Percentiles rank a stretch among this genome's conserved stretches.
Evolutionary conservation across 768 basidiomycete species (phyloP).

Genomic region (Mycena rebaudengoi): DNA sequence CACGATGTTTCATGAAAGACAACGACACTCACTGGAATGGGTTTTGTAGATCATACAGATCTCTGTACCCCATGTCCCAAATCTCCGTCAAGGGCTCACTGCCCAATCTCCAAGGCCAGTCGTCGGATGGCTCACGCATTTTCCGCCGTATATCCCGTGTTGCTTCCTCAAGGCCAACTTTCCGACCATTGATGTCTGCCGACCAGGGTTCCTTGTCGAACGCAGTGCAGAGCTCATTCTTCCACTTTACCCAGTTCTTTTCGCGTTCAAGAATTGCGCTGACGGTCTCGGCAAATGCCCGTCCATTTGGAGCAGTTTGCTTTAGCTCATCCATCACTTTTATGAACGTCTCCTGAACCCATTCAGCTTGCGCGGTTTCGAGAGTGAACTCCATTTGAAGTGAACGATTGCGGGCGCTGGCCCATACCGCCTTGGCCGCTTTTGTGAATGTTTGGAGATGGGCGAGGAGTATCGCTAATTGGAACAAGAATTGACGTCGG

Average conservation of each 20-base stretch:
- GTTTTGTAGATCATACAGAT: constrained; percentile 66
- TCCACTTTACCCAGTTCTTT: constrained; percentile 92
- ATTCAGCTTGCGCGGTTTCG: constrained; percentile 70
- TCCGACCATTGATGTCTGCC: constrained; percentile 54
- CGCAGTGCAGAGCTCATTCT: constrained; percentile 80
- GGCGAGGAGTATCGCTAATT: constrained; percentile 79
- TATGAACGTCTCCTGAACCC: constrained; percentile 76
- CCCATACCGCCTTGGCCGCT: constrained; percentile 66
- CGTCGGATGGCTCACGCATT: constrained; percentile 64
- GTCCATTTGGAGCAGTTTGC: constrained; percentile 81
- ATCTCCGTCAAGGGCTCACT: constrained; percentile 79
- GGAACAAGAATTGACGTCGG: constrained; percentile 92
- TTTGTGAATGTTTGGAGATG: constrained; percentile 82
- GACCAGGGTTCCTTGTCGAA: constrained; percentile 81
- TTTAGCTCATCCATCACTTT: constrained; percentile 69
- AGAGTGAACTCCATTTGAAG: constrained; percentile 87
- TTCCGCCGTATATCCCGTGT: constrained; percentile 60
- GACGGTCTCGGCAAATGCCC: constrained; percentile 79
- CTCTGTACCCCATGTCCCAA: constrained; percentile 84
- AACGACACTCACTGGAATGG: constrained; percentile 66
- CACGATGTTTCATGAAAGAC: constrained; percentile 3
- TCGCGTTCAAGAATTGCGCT: constrained; percentile 79
- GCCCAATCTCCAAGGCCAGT: constrained; percentile 74
- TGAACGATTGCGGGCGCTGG: constrained; percentile 74
- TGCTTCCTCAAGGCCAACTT: constrained; percentile 68